These are phyloP conservation scores for Debaryomyces psychrophilus DNA, from an alignment of 1,139 yeast species.

Conservation along the genomic window DNA sequence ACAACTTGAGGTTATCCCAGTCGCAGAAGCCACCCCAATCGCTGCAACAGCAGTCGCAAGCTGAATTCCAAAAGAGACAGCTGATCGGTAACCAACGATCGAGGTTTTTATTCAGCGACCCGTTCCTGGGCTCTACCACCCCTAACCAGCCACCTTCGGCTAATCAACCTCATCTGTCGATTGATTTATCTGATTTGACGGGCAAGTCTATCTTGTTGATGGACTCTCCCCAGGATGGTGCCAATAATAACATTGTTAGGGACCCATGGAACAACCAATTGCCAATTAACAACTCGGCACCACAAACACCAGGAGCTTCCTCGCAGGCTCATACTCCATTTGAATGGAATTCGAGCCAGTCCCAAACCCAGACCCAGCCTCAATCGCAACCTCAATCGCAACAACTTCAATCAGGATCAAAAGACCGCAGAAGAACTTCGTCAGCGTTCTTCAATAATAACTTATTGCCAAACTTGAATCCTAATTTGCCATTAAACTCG, in stretches of 20 bases:
- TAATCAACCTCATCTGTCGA: slow-evolving; percentile 14
- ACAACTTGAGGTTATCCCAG: slow-evolving; percentile 26
- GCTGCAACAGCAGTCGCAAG: slow-evolving; percentile 12
- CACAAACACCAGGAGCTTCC: slow-evolving; percentile 42
- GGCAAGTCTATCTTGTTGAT: slow-evolving; percentile 59
- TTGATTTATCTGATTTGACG: slow-evolving; percentile 41
- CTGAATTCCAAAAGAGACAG: slow-evolving; percentile 49
- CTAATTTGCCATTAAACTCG: slow-evolving; percentile 13
- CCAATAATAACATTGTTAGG: slow-evolving; percentile 55
- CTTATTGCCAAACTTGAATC: slow-evolving; percentile 14
- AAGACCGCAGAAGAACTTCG: slow-evolving; percentile 33
- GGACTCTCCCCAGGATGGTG: slow-evolving; percentile 56
- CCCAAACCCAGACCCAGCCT: slow-evolving; percentile 2
- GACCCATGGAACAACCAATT: slow-evolving; percentile 41
- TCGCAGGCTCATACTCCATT: slow-evolving; percentile 29
- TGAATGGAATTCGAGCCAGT: slow-evolving; percentile 31
- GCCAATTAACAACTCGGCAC: slow-evolving; percentile 31
- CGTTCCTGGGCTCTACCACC: slow-evolving; percentile 39
- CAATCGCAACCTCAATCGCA: slow-evolving; percentile 15
- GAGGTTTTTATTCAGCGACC: slow-evolving; percentile 71
- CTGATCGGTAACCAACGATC: slow-evolving; percentile 61
- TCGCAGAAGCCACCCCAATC: slow-evolving; percentile 17
- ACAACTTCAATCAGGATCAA: slow-evolving; percentile 11
- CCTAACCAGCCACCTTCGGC: slow-evolving; percentile 20
- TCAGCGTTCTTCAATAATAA: slow-evolving; percentile 37